phyloP scores from a whole-genome alignment of 2,329 filamentous ascomycete species.

The Botrytis byssoidea region DNA sequence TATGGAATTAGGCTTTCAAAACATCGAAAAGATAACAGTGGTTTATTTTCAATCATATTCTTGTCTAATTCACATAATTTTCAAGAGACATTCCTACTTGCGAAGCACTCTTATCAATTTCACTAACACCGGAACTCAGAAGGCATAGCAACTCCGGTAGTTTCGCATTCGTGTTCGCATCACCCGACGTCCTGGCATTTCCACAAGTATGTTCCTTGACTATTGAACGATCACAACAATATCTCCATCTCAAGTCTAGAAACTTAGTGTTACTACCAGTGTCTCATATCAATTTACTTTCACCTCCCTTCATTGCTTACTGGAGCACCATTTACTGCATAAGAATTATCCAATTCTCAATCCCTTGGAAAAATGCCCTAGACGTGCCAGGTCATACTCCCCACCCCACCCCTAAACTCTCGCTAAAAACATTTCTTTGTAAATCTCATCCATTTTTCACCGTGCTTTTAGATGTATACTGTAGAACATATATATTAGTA shows the following conservation, averaged over 20 bases:
- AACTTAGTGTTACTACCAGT: neutral
- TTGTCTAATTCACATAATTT: neutral
- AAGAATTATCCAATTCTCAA: neutral
- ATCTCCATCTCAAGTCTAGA: neutral
- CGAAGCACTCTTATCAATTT: neutral
- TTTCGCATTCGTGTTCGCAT: rapidly evolving
- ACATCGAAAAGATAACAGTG: neutral
- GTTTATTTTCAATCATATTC: neutral
- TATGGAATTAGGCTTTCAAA: neutral
- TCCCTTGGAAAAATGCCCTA: neutral
- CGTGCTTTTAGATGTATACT: neutral
- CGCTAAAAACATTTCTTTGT: neutral
- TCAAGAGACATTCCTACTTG: neutral
- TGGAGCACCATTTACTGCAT: neutral
- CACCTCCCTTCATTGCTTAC: neutral
- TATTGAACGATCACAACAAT: neutral
- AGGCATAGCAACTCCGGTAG: neutral
- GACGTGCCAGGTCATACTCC: neutral
- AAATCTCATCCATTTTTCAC: neutral
- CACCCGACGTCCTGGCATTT: neutral
- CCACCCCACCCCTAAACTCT: neutral
- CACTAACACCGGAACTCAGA: neutral
- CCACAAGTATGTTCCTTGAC: neutral
- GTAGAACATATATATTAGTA: rapidly evolving
- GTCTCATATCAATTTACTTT: neutral